Conservation (phyloP, 2,329 filamentous ascomycete species). For the Curvularia lunata region DNA sequence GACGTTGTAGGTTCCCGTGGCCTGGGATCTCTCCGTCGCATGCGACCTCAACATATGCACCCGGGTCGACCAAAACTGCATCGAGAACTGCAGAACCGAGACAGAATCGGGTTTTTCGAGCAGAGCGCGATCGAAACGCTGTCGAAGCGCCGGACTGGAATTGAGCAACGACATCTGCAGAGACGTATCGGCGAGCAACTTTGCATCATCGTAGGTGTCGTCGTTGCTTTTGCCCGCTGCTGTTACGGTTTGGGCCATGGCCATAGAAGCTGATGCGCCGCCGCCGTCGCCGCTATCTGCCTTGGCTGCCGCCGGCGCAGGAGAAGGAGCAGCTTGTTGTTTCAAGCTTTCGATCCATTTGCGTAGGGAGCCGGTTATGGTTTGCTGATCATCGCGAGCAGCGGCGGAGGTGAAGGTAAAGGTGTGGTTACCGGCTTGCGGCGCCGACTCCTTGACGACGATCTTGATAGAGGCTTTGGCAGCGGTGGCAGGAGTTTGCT, state of each 20-base stretch:
- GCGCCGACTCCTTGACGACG: constrained; percentile 70
- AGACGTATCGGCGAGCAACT: constrained; percentile 77
- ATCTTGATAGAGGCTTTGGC: constrained; percentile 95
- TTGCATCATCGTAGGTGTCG: constrained; percentile 80
- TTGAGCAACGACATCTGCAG: constrained; percentile 89
- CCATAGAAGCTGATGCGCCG: constrained; percentile 69
- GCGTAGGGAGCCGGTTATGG: constrained; percentile 81
- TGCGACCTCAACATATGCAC: constrained; percentile 85
- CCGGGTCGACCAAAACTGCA: constrained; percentile 93
- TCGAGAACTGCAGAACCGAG: constrained; percentile 79
- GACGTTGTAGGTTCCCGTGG: constrained; percentile 90
- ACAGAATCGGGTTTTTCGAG: constrained; percentile 84
- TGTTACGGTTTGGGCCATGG: constrained; percentile 72
- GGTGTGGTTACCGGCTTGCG: constrained; percentile 73
- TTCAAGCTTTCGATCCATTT: constrained; percentile 76
- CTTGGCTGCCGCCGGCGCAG: constrained; percentile 38
- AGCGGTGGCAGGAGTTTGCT: constrained; percentile 88
- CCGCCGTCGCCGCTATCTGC: constrained; percentile 32
- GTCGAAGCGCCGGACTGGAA: constrained; percentile 74
- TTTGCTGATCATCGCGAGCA: constrained; percentile 82
- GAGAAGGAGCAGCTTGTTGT: constrained; percentile 48
- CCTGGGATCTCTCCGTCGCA: constrained; percentile 86
- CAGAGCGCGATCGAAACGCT: constrained; percentile 86
- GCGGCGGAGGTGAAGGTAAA: constrained; percentile 88
- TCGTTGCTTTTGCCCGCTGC: constrained; percentile 56